Percentiles rank a stretch among this genome's conserved stretches.
These are phyloP conservation scores for Phoma sp. DNA, from an alignment of 2,329 filamentous ascomycete genomes.

Conservation along the genomic window DNA sequence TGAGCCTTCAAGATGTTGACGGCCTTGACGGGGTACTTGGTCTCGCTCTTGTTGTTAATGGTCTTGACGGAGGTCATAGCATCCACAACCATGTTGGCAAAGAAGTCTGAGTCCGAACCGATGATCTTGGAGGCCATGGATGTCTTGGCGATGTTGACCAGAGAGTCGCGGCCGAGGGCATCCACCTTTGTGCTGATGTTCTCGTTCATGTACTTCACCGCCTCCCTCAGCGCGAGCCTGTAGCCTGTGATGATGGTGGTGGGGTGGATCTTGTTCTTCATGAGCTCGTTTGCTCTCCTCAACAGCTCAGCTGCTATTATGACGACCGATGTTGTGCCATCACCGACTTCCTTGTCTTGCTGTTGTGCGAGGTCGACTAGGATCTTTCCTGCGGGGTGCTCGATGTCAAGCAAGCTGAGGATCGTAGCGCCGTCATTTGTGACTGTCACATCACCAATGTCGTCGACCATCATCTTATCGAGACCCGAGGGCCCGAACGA, in stretches of 20 bases:
- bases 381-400: constrained; percentile 98
- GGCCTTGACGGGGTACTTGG: constrained; percentile 98
- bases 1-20: constrained; percentile 99
- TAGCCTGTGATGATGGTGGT: constrained; percentile 99
- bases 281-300: constrained; percentile 92
- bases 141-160: constrained; percentile 95
- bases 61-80: constrained; percentile 94
- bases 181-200: constrained; percentile 97
- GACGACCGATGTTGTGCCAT: constrained; percentile 97
- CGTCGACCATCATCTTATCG: constrained; percentile 99
- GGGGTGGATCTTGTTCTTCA: constrained; percentile 99
- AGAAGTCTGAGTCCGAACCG: constrained; percentile 93
- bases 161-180: constrained; percentile 84
- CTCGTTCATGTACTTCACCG: constrained; percentile 98
- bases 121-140: constrained; percentile 99
- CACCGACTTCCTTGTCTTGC: constrained; percentile 98
- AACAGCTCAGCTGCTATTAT: constrained; percentile 96
- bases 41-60: constrained; percentile 86
- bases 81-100: constrained; percentile 96
- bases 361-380: constrained; percentile 96
- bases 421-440: constrained; percentile 99
- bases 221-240: constrained; percentile 91
- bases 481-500: constrained; percentile 96
- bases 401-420: constrained; percentile 91
- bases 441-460: constrained; percentile 98